Conservation (phyloP, 352 stramenopile genomes). For the Globisporangium solare region DNA sequence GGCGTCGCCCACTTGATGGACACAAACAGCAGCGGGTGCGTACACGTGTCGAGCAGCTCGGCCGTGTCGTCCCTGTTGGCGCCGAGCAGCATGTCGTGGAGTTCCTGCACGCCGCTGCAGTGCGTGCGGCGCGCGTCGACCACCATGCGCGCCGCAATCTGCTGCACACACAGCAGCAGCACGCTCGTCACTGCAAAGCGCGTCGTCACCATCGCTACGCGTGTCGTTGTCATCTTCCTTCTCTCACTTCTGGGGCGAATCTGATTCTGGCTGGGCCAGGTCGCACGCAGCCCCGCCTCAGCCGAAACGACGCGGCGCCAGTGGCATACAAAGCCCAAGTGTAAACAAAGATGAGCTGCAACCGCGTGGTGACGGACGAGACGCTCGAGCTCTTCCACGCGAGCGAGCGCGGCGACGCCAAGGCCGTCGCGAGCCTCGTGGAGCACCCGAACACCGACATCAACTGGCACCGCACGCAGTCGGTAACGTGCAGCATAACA, state of each 20-base stretch:
- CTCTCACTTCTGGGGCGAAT: neutral
- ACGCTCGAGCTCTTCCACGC: slow-evolving; percentile 58
- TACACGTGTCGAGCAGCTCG: slow-evolving; percentile 20
- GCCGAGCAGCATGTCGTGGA: slow-evolving; percentile 19
- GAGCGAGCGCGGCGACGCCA: slow-evolving; percentile 45
- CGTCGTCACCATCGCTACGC: slow-evolving; percentile 10
- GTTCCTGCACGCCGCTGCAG: slow-evolving; percentile 22
- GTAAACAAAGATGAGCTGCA: slow-evolving; percentile 47
- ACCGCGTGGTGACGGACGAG: slow-evolving; percentile 49
- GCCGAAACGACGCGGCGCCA: slow-evolving; percentile 6
- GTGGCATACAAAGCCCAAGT: slow-evolving; percentile 1
- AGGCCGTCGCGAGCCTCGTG: slow-evolving; percentile 41
- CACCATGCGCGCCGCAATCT: neutral
- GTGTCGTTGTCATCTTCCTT: slow-evolving; percentile 8
- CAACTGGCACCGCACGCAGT: slow-evolving; percentile 70
- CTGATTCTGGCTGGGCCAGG: slow-evolving; percentile 1
- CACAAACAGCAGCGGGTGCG: slow-evolving; percentile 28
- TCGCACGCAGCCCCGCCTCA: neutral
- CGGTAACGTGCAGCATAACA: slow-evolving; percentile 21
- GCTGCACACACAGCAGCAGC: neutral
- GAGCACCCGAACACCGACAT: slow-evolving; percentile 41
- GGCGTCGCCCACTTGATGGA: slow-evolving; percentile 27
- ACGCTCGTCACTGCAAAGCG: neutral
- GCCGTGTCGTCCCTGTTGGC: slow-evolving; percentile 12
- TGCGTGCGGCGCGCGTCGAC: neutral